Evolutionary conservation across 202 grass and related monocot species (phyloP), one percentile per base, ranked within the genome.

Genomic region (Setaria viridis): DNA sequence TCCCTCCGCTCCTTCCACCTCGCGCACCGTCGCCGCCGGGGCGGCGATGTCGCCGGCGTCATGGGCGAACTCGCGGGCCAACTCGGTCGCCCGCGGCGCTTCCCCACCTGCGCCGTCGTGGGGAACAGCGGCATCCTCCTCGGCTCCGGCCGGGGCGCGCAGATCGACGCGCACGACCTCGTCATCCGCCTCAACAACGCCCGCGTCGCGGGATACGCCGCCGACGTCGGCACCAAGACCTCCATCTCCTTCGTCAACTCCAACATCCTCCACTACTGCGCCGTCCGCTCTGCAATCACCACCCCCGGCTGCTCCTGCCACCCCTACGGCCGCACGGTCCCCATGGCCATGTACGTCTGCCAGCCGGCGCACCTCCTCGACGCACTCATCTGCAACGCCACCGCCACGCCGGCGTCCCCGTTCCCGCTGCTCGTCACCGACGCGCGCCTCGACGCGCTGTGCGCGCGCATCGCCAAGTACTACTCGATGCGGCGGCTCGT

Each of bases 161-260:
- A 90, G 59, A 97, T 97, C 85, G 85, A 97, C 85, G 80, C 82
- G 37, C 94, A 97, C 84, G 89, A 86, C 20, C 72, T 97, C 25
- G 91, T 97, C 56, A 46, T 97, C 76, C 89, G 94, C 67, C 86
- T 97, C 87, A 97, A 97, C 89, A 97, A 97, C 85, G 94, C 94
- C 14, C 89, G 91, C 51, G 57, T 84, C 42, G 59, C 33, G 21
- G 91, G 94, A 0, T 93, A 83, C 74, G 79, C 46, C 37, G 63
- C 65, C 30, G 89, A 90, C 86, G 91, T 97, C 33, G 94, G 91
- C 64, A 82, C 87, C 35, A 91, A 67, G 76, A 96, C 94, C 2
- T 77, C 73, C 5, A 62, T 92, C 54, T 88, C 94, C 55, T 93
- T 97, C 88, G 80, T 92, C 70, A 93, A 97, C 86, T 91, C 91